Percentiles rank a stretch among this genome's conserved stretches.
Evolutionary conservation across 2,329 filamentous ascomycete species (phyloP).

Genomic region (Colletotrichum brevisporum): DNA sequence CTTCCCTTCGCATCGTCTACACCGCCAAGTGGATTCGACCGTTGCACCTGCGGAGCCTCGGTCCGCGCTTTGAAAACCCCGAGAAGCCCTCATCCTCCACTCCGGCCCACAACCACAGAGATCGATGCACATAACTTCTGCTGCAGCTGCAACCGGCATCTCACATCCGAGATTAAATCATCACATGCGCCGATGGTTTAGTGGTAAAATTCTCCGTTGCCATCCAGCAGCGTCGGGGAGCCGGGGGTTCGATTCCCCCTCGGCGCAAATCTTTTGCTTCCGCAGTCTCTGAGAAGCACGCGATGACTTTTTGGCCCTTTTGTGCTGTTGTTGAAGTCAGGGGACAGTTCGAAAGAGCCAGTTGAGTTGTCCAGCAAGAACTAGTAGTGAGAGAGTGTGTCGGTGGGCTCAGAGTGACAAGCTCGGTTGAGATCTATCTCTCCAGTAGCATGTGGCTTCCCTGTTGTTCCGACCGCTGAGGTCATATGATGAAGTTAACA

Average conservation of each 20-base stretch:
- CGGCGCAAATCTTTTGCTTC: slow-evolving; percentile 9
- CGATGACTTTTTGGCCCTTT: too few species aligned
- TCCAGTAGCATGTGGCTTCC: too few species aligned
- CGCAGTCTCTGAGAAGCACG: not conserved
- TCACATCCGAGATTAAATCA: not conserved
- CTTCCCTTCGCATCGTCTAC: not conserved
- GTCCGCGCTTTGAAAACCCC: too few species aligned
- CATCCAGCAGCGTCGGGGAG: slow-evolving; percentile 27
- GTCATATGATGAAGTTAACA: too few species aligned
- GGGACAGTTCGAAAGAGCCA: too few species aligned
- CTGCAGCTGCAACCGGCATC: not conserved
- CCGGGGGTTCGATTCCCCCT: slow-evolving; percentile 31
- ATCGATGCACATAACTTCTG: not conserved
- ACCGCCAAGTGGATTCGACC: not conserved
- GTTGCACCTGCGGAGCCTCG: too few species aligned
- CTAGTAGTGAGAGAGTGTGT: too few species aligned
- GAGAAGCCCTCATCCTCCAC: slow-evolving; percentile 12
- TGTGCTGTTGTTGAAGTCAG: too few species aligned
- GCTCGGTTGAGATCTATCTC: too few species aligned
- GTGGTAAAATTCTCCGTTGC: slow-evolving; percentile 32
- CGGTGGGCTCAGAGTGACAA: too few species aligned
- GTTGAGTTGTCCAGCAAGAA: too few species aligned
- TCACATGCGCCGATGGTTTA: slow-evolving; percentile 19
- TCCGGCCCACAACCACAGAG: slow-evolving; percentile 8
- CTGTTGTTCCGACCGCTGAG: too few species aligned